Base-by-base conservation (phyloP, 176 grass and related monocot genomes). In the Phyllostachys edulis region DNA sequence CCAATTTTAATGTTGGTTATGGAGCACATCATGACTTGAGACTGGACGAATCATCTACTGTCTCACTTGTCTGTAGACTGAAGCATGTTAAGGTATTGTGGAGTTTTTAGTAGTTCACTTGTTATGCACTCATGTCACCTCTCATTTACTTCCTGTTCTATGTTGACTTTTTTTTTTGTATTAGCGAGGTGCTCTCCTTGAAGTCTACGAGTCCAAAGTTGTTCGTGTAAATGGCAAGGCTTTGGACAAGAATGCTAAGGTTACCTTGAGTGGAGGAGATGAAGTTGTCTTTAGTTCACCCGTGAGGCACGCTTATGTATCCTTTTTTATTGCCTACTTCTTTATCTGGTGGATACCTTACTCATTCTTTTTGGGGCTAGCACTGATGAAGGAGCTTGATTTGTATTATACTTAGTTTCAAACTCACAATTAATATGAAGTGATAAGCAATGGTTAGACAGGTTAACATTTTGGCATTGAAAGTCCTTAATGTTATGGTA, bases 261-360 rank as follows among this genome's bases (percentile, higher is more conserved):
- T 99, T 94, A 83, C 91, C 36, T 84, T 99, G 69, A 86, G 39
- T 54, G 93, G 91, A 84, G 96, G 96, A 72, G 96, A 99, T 89
- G 96, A 99, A 88, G 69, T 99, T 82, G 79, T 92, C 80, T 99
- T 99, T 71, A 90, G 80, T 88, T 90, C 87, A 80, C 80, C 89
- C 46, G 86, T 85, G 76, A 90, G 81, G 11, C 93, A 92, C 84
- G 87, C 93, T 88, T 99, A 96, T 71, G 96, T 96, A 99, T 99
- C 93, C 93, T 94, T 94, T 87, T 21, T 21, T 60, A 82, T 87
- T 63, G 15, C 78, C 46, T 64, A 27, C 45, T 56, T 11, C 45
- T 57, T 50, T 52, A 77, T 72, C 27, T 47, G 56, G 21, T 57
- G 32, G 21, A 49, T 59, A 61, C 24, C 42, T 63, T 78, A 37